phyloP scores from a whole-genome alignment of 106 monocot genomes.

The Dioscorea dumetorum region DNA sequence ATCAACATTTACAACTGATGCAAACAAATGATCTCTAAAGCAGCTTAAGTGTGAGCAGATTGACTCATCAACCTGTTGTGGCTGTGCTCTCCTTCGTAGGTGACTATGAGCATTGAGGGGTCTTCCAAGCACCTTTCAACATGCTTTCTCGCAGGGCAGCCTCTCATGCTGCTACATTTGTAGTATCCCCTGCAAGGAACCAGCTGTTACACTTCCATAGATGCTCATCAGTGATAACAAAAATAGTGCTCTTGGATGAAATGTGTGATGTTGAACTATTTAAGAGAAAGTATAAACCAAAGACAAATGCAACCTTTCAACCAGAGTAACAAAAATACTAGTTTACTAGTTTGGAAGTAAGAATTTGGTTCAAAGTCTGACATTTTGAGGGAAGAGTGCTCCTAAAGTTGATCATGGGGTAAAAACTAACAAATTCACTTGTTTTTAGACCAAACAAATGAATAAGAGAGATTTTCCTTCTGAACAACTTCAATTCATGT shows the following conservation, averaged over 20 bases:
- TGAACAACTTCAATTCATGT: too few relatives aligned
- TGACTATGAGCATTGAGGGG: constrained; percentile 43
- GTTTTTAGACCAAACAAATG: too few relatives aligned
- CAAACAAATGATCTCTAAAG: background rate
- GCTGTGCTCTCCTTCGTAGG: constrained; percentile 45
- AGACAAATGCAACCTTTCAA: too few relatives aligned
- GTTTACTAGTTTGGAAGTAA: too few relatives aligned
- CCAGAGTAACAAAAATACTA: too few relatives aligned
- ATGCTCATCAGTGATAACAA: background rate
- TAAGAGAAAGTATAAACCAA: background rate
- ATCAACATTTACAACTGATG: too few relatives aligned
- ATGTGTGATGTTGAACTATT: background rate
- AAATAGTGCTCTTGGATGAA: background rate
- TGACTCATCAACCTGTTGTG: constrained; percentile 14
- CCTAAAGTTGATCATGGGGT: background rate
- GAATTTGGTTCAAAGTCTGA: too few relatives aligned
- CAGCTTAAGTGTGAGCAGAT: constrained; percentile 6
- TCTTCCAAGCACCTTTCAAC: constrained; percentile 44
- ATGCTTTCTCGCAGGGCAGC: constrained; percentile 49
- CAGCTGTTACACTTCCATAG: too few relatives aligned
- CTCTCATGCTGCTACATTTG: constrained; percentile 44
- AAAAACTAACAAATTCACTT: background rate
- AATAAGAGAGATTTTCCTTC: too few relatives aligned
- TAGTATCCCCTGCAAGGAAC: constrained; percentile 32
- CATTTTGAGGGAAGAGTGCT: too few relatives aligned